Percentiles rank a stretch among this genome's conserved stretches.
phyloP scores from a whole-genome alignment of 768 basidiomycete species.

The Dioszegia hungarica region DNA sequence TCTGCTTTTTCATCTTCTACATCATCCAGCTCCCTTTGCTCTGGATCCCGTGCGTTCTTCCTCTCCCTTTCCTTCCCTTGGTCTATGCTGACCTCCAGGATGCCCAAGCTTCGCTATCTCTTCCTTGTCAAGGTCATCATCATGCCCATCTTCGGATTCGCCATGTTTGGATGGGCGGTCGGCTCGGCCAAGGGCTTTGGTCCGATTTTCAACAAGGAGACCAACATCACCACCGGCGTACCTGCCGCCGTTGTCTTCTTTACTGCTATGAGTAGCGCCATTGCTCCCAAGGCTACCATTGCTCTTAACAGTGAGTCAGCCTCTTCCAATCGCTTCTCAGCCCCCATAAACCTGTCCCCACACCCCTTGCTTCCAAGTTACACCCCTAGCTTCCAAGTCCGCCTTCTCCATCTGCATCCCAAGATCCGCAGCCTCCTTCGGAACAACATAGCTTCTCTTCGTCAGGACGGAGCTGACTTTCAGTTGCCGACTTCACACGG shows the following conservation, averaged over 20 bases:
- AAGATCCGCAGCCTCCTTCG: no score
- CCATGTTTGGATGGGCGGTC: conserved; percentile 8
- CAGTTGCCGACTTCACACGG: conserved; percentile 29
- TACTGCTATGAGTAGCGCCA: conserved; percentile 8
- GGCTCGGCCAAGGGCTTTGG: conserved; percentile 3
- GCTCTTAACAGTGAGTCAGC: conserved; percentile 6
- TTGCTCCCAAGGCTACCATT: conserved; percentile 7
- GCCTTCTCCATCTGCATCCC: no score
- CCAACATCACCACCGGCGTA: not conserved
- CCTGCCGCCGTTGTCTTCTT: conserved; percentile 8
- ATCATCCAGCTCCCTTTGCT: conserved; percentile 5
- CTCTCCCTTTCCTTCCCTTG: not conserved
- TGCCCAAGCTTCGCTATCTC: conserved; percentile 12
- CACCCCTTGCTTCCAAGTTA: no score
- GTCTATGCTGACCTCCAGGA: not conserved
- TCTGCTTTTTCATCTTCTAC: conserved; percentile 18
- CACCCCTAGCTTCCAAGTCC: no score
- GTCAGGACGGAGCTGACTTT: not conserved
- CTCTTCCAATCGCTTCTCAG: no score
- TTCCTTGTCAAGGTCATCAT: conserved; percentile 10
- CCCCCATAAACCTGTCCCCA: no score
- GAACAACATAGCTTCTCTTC: no score
- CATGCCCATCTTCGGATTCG: conserved; percentile 9
- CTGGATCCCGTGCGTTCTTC: conserved; percentile 3
- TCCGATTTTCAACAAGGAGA: conserved; percentile 3